Base-by-base conservation (phyloP, 805 yeast species). In the Spathaspora boniae region DNA sequence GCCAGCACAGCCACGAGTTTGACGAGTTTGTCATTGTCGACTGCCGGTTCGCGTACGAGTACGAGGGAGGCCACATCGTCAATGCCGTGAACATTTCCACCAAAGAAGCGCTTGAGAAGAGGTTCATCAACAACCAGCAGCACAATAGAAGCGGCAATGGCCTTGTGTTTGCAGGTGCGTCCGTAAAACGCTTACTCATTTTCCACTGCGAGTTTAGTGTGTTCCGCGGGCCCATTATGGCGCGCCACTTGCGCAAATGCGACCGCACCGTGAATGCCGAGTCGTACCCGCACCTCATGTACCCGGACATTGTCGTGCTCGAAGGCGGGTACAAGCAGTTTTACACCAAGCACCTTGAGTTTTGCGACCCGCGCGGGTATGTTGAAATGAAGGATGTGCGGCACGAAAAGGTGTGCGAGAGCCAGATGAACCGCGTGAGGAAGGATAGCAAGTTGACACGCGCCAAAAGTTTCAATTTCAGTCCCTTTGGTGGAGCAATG, bases 191-290 rank as follows among this genome's bases (percentile, higher is more conserved):
- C 15, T 62, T 93, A 37, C 56, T 91, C 5, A 70, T 93, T 8
- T 91, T 93, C 66, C 97, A 93, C 60, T 93, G 98, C 62, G 98
- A 93, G 60, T 91, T 87, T 56, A 82, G 94, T 25, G 78, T 94
- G 5, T 86, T 82, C 54, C 71, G 98, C 40, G 96, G 98, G n/a
- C 98, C 98, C 4, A 65, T 82, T 31, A 78, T 93, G 83, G 98
- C 98, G 1, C 68, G 79, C 36, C 88, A 87, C 55, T 70, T 93
- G 38, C 69, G 98, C 42, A 81, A 81, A 41, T 74, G 84, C 47
- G 98, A 93, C 62, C 74, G 98, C 43, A 72, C 74, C 26, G 47
- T 78, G 34, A 88, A 89, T 56, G 69, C 77, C 42, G 78, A 81
- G 38, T 68, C 73, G 42, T 93, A 93, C 59, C 98, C 98, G 0